Conservation (phyloP, 208 protist species). For the Trypanosomatidae sp. region DNA sequence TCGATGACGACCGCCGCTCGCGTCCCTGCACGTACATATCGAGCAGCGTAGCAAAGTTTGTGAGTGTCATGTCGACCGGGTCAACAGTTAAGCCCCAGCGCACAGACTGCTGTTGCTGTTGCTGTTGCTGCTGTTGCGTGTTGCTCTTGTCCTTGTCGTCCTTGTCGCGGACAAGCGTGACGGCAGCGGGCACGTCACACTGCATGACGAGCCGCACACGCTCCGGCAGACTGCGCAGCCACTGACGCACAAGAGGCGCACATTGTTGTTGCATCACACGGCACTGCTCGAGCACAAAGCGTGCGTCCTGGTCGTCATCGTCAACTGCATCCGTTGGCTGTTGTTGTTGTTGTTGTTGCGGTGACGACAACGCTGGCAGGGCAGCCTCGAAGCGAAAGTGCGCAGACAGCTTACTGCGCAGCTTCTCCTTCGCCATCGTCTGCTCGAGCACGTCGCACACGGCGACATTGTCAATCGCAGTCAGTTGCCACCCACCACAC, state of each 20-base stretch:
- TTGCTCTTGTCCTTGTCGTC: too few species aligned
- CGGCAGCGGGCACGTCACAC: conserved; percentile 4
- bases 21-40: conserved; percentile 14
- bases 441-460: conserved; percentile 16
- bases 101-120: conserved; percentile 4
- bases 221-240: conserved; percentile 14
- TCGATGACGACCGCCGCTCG: too few species aligned
- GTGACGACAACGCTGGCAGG: not conserved
- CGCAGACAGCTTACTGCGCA: conserved; percentile 6
- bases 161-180: too few species aligned
- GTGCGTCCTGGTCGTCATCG: too few species aligned
- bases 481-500: conserved; percentile 12
- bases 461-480: conserved; percentile 6
- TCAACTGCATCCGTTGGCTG: too few species aligned
- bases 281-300: too few species aligned
- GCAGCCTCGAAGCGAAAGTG: conserved; percentile 8
- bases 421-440: conserved; percentile 13
- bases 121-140: too few species aligned
- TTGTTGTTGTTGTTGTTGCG: too few species aligned
- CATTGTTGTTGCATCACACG: too few species aligned
- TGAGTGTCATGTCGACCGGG: conserved; percentile 16
- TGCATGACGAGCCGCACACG: conserved; percentile 13
- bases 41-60: conserved; percentile 19
- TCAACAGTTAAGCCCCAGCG: conserved; percentile 25
- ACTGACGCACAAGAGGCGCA: conserved; percentile 8